phyloP scores from a whole-genome alignment of 2,329 filamentous ascomycete species.

The Thermothelomyces thermophilus region DNA sequence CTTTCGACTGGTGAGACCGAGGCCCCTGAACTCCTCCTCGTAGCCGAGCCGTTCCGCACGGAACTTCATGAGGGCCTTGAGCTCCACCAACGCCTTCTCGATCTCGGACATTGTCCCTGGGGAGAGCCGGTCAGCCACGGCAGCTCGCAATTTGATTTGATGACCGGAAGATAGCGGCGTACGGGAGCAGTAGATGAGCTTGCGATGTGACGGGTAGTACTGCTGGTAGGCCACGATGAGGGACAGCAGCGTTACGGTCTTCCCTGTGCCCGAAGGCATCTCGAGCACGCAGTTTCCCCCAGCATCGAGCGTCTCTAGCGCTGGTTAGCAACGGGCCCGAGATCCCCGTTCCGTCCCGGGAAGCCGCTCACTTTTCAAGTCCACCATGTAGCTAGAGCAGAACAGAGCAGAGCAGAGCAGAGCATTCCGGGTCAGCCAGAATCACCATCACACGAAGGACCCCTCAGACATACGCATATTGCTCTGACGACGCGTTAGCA shows the following conservation, averaged over 20 bases:
- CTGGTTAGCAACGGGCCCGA: slow-evolving; percentile 5
- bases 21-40: slow-evolving; percentile 85
- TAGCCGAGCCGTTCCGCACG: slow-evolving; percentile 81
- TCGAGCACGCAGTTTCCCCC: slow-evolving; percentile 94
- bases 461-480: slow-evolving; percentile 26
- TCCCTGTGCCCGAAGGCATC: slow-evolving; percentile 98
- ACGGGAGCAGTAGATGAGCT: slow-evolving; percentile 98
- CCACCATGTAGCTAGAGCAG: slow-evolving; percentile 46
- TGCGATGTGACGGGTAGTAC: slow-evolving; percentile 84
- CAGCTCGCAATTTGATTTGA: neutral
- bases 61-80: slow-evolving; percentile 93
- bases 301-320: slow-evolving; percentile 70
- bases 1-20: slow-evolving; percentile 92
- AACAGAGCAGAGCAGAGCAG: too few species aligned
- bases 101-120: slow-evolving; percentile 95
- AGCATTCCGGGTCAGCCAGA: slow-evolving; percentile 12
- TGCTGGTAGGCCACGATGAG: slow-evolving; percentile 96
- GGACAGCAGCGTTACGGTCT: slow-evolving; percentile 90
- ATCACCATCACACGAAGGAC: neutral
- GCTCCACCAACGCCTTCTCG: slow-evolving; percentile 88
- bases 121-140: slow-evolving; percentile 2
- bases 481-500: slow-evolving; percentile 22
- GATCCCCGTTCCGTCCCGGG: neutral
- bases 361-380: slow-evolving; percentile 43
- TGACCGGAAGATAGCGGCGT: slow-evolving; percentile 6